Base-by-base conservation (phyloP, 2,329 filamentous ascomycete genomes). In the Sporothrix dimorphospora region DNA sequence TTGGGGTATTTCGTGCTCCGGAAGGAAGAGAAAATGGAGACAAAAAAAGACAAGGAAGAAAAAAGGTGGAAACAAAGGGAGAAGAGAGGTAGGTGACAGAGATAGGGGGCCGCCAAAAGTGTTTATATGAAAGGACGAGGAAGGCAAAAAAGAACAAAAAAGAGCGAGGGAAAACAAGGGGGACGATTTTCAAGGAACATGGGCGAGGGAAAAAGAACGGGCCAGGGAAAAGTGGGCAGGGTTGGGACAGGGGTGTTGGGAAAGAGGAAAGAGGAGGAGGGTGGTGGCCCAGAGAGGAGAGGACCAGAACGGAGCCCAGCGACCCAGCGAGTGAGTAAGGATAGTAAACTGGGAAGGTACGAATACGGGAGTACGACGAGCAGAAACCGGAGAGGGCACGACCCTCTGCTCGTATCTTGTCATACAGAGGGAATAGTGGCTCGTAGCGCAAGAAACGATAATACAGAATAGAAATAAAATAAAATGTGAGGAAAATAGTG, bases 111-210 rank as follows among this genome's bases (percentile, higher is more conserved):
- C 49, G 34, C 53, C 24, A 49, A 38, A 72, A 68, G 59, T 73
- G 70, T 69, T 71, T 72, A 72, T 69, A 49, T 53, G 67, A 72
- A 51, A 45, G 27, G 42, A 49, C 16, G 38, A 49, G 55, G 55
- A 51, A 24, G 53, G 57, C 42, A 55, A 30, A 47, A 53, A 65
- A 42, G 40, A 66, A 51, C 38, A 21, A 40, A 34, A 19, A 45
- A 68, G 59, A 53, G 45, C 51, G 49, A 72, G 30, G 49, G 16
- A 65, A 61, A 69, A 40, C 40, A 69, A 49, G 70, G 38, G 40
- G 65, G 49, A 21, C 11, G 57, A 24, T 38, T 67, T 57, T 67
- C 70, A 57, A 59, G 70, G 70, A 67, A 71, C 53, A 65, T 51
- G 57, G 53, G n/a, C 40, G 27, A 63, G 42, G 49, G n/a, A 45